Conservation (phyloP, 345 rosid genomes). For the Eucalyptus polybractea region DNA sequence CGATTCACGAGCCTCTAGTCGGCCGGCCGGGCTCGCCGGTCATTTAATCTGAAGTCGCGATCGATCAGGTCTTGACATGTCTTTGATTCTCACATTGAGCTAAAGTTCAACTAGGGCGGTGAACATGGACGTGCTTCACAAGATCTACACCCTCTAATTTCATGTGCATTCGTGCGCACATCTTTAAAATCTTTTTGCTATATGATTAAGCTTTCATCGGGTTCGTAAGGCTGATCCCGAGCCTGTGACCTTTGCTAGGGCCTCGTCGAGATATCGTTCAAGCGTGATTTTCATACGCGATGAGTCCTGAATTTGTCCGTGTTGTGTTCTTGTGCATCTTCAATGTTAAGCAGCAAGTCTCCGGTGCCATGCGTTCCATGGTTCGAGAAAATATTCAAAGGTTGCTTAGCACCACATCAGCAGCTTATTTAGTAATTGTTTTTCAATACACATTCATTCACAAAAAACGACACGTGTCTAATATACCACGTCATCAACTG, state of each 20-base stretch:
- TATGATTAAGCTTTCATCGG: background rate
- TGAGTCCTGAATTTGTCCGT: background rate
- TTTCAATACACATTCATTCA: background rate
- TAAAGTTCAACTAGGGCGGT: background rate
- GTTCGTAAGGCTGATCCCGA: background rate
- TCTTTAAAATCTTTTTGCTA: background rate
- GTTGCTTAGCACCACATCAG: fast-evolving
- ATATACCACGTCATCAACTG: background rate
- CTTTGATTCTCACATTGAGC: background rate
- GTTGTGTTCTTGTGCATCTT: background rate
- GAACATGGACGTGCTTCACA: background rate
- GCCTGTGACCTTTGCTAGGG: background rate
- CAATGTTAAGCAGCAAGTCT: background rate
- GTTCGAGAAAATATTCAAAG: too few relatives aligned
- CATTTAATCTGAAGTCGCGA: background rate
- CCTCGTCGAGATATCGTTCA: background rate
- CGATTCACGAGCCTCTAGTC: background rate
- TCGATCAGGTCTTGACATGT: background rate
- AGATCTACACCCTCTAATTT: background rate
- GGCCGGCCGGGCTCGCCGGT: background rate
- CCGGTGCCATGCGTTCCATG: fast-evolving
- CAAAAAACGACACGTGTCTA: background rate
- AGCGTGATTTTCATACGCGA: background rate
- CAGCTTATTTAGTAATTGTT: too few relatives aligned
- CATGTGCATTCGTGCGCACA: background rate